Evolutionary conservation across 2,329 filamentous ascomycete species (phyloP).

Genomic region (Hypomyces perniciosus): DNA sequence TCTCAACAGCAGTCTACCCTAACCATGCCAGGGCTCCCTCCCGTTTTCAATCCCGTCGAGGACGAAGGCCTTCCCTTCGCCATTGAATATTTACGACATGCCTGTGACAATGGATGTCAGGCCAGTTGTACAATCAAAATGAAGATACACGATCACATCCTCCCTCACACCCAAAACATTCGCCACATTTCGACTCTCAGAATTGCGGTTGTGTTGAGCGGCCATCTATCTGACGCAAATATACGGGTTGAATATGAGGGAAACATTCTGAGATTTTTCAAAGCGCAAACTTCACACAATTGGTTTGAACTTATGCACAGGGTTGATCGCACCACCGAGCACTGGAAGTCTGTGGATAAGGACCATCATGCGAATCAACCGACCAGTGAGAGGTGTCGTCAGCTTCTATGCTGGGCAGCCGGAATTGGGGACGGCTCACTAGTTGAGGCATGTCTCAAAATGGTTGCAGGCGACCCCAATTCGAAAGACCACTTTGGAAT

Average conservation of each 20-base stretch:
- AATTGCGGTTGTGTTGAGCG: not conserved
- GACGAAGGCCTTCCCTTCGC: too few relatives aligned
- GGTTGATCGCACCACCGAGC: too few relatives aligned
- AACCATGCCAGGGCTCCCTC: too few relatives aligned
- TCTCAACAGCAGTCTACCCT: too few relatives aligned
- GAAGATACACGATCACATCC: too few relatives aligned
- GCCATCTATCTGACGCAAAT: not conserved
- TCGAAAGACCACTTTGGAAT: not conserved
- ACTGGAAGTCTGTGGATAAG: not conserved
- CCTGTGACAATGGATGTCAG: too few relatives aligned
- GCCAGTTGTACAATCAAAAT: too few relatives aligned
- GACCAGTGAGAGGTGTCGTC: not conserved
- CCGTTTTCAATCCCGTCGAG: too few relatives aligned
- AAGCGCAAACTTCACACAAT: not conserved
- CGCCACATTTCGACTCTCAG: not conserved
- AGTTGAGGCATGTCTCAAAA: not conserved
- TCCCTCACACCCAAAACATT: too few relatives aligned
- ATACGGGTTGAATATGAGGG: not conserved
- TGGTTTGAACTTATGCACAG: too few relatives aligned
- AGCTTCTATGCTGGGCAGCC: not conserved
- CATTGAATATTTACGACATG: too few relatives aligned
- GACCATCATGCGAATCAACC: not conserved
- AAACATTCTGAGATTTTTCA: not conserved
- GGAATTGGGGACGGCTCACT: not conserved
- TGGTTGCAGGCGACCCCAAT: not conserved